Conservation (phyloP, 2,329 filamentous ascomycete genomes). For the Botrytis medusae region DNA sequence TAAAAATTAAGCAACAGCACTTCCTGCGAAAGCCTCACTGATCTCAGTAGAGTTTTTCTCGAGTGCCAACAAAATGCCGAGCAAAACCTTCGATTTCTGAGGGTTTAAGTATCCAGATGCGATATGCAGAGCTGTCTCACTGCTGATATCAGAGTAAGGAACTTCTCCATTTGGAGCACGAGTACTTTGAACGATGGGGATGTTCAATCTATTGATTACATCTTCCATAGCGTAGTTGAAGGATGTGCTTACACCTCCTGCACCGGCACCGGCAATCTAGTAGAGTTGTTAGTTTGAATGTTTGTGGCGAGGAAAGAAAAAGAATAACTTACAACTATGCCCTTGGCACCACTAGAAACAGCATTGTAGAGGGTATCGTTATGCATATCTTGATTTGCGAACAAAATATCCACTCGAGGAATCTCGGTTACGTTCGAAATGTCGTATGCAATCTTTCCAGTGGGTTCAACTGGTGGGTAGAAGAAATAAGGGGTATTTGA, state of each 20-base stretch:
- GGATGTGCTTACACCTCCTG: constrained; percentile 49
- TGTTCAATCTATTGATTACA: constrained; percentile 47
- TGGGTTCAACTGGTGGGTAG: constrained; percentile 52
- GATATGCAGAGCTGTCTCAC: constrained; percentile 38
- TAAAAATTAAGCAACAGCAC: neutral
- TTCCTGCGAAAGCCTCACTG: constrained; percentile 25
- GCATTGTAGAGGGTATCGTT: constrained; percentile 49
- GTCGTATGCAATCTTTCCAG: constrained; percentile 48
- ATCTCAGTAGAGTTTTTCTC: constrained; percentile 32
- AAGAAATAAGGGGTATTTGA: constrained; percentile 60
- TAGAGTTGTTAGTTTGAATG: neutral
- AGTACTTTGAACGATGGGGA: constrained; percentile 53
- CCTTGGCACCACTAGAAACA: constrained; percentile 51
- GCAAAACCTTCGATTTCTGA: constrained; percentile 54
- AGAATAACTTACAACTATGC: constrained; percentile 45
- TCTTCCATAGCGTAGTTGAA: constrained; percentile 45
- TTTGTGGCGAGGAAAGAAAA: neutral
- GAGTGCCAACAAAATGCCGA: constrained; percentile 38
- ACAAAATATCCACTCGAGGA: constrained; percentile 57
- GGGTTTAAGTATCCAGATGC: constrained; percentile 56
- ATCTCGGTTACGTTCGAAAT: constrained; percentile 43
- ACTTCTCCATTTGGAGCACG: constrained; percentile 49
- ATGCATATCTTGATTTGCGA: constrained; percentile 54
- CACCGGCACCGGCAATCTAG: constrained; percentile 52
- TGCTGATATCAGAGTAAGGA: constrained; percentile 22